Conservation (phyloP, 2,329 filamentous ascomycete species). For the Coleophoma crateriformis region DNA sequence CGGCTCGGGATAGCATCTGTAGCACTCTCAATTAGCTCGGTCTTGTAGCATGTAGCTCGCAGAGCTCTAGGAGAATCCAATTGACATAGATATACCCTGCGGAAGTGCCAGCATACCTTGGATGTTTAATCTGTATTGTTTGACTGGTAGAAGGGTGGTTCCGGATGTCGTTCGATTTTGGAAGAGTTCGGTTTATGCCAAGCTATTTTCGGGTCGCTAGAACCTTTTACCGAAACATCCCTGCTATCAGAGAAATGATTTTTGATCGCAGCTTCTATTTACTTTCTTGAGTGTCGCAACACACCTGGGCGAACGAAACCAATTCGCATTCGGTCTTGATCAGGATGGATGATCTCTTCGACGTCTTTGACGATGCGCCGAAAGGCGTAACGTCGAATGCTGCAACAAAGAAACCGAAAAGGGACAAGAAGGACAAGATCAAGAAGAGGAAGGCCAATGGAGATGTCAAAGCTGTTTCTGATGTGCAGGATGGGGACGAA, state of each 20-base stretch:
- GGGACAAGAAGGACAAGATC: constrained; percentile 50
- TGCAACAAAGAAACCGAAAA: constrained; percentile 27
- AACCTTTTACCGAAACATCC: neutral
- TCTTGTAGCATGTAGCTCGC: too few species aligned
- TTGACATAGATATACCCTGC: too few species aligned
- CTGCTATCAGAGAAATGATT: too few species aligned
- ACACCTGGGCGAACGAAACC: neutral
- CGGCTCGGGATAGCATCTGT: constrained; percentile 80
- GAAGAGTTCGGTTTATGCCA: constrained; percentile 4
- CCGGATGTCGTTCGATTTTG: constrained; percentile 14
- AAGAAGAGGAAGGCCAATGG: constrained; percentile 88
- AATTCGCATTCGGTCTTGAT: neutral
- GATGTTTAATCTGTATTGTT: constrained; percentile 4
- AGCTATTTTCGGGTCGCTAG: neutral
- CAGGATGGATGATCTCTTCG: constrained; percentile 73
- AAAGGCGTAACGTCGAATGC: constrained; percentile 33
- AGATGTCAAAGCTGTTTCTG: constrained; percentile 56
- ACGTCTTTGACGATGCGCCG: constrained; percentile 70
- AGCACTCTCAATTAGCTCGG: constrained; percentile 7
- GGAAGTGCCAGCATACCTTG: constrained; percentile 11
- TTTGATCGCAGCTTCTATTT: neutral
- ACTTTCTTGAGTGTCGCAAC: neutral
- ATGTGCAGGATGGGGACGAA: constrained; percentile 57
- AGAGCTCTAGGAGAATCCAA: neutral
- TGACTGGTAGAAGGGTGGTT: constrained; percentile 3